Conservation (phyloP, 1,284 basidiomycete genomes). For the Tilletia caries region DNA sequence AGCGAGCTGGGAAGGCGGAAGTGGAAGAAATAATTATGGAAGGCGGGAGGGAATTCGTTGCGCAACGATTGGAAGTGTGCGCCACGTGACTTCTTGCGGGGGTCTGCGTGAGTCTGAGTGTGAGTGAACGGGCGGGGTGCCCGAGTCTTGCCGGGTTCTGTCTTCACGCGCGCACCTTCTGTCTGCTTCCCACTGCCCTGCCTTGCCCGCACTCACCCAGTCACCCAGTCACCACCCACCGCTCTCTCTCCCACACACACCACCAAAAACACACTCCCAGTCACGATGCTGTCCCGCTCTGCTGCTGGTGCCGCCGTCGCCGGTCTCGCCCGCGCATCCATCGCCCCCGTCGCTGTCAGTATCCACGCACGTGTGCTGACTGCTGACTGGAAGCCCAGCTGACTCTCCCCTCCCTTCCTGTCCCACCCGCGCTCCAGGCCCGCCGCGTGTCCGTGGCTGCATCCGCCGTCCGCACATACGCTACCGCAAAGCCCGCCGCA, state of each 20-base stretch:
- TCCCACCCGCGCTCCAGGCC: conserved; percentile 48
- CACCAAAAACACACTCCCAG: conserved; percentile 17
- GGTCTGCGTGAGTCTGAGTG: no score
- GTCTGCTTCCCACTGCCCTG: no score
- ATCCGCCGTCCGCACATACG: conserved; percentile 64
- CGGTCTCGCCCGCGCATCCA: conserved; percentile 61
- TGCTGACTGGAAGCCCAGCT: neutral
- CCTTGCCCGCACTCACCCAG: no score
- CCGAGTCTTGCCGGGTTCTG: no score
- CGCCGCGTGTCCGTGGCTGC: conserved; percentile 59
- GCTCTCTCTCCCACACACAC: conserved; percentile 18
- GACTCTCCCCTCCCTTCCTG: neutral
- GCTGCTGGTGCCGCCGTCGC: conserved; percentile 36
- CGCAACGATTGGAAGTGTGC: no score
- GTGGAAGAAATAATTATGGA: no score
- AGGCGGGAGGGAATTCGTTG: no score
- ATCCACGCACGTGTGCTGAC: no score
- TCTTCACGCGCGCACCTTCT: no score
- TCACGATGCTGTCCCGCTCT: conserved; percentile 64
- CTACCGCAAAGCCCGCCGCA: conserved; percentile 96
- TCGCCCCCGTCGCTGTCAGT: conserved; percentile 61
- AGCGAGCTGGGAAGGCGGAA: no score
- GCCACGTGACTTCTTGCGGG: no score
- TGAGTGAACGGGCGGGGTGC: no score
- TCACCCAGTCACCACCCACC: neutral